Evolutionary conservation across 148 eudicot species (phyloP), one percentile per base, ranked within the genome.

Genomic region (Diospyros lotus): DNA sequence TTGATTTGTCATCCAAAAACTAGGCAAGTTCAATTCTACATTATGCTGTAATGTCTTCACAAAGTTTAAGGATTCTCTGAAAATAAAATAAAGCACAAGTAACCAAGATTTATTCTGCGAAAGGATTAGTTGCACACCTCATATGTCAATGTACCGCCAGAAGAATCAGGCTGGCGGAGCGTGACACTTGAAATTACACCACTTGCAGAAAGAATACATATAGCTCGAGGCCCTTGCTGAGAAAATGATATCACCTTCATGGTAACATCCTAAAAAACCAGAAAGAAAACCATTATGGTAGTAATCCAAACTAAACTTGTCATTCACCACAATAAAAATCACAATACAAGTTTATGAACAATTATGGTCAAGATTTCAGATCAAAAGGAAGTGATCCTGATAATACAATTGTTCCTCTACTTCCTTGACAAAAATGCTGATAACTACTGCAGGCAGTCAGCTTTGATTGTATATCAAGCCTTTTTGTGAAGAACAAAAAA

Each of bases 181-280:
- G 99, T 93, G 71, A 96, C 99, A 68, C 95, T 96, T 45, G 97
- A 93, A 87, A 96, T 86, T 50, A 86, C 84, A 53, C 99, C 99
- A 73, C 79, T 93, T 68, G 99, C 99, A 58, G 99, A 96, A 58
- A 96, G 87, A 75, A 96, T 88, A 84, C 99, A 96, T 63, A 96
- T 91, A 54, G 99, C 97, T 55, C 93, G 89, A 59, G 98, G 95
- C 14, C 98, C 98, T 89, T 95, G 99, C 80, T 95, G 99, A 72
- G 98, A 96, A 78, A 96, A 96, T 56, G 99, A 96, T 83, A 96
- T 93, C 53, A 96, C 86, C 89, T 96, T 93, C 97, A 87, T 91
- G 5, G 87, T 96, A 18, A 96, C 97, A 84, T 96, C 98, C 99
- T 96, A 71, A 74, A 82, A 39, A 69, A 73, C 28, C 68, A 79